A percentile compares a stretch with the other conserved stretches of the same genome.
phyloP scores from a whole-genome alignment of 345 rosid species.

The Brassica juncea region DNA sequence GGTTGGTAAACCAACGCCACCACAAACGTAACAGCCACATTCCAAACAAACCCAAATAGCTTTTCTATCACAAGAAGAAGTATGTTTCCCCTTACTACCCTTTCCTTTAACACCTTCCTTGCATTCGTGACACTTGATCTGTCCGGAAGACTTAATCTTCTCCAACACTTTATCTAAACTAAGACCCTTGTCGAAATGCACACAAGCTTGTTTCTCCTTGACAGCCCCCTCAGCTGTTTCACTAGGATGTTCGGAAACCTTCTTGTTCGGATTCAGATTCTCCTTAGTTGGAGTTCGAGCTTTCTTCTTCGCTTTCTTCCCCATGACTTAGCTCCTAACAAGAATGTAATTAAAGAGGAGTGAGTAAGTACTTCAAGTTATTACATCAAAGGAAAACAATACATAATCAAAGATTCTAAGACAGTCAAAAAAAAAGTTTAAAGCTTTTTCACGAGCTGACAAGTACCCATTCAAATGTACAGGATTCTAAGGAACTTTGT shows the following conservation, averaged over 20 bases:
- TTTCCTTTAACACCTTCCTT: conserved; percentile 69
- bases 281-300: conserved; percentile 59
- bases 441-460: too few relatives aligned
- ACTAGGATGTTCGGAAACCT: conserved; percentile 42
- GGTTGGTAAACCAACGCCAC: conserved; percentile 85
- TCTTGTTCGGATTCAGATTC: conserved; percentile 46
- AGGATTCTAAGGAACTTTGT: conserved; percentile 11
- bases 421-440: not conserved
- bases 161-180: conserved; percentile 55
- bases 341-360: conserved; percentile 8
- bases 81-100: conserved; percentile 63
- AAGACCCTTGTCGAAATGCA: conserved; percentile 66
- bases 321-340: conserved; percentile 60
- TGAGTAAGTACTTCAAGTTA: conserved; percentile 9
- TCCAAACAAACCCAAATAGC: conserved; percentile 93
- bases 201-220: conserved; percentile 55
- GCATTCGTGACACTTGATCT: conserved; percentile 75
- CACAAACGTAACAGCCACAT: conserved; percentile 88
- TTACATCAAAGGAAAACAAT: not conserved
- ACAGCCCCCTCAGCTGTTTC: conserved; percentile 43
- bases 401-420: not conserved
- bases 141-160: conserved; percentile 54
- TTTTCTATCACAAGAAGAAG: conserved; percentile 46
- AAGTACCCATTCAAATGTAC: too few relatives aligned
- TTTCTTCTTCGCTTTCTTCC: conserved; percentile 81